Base-by-base conservation (phyloP, 2,329 filamentous ascomycete genomes). In the Penicillium griseofulvum region DNA sequence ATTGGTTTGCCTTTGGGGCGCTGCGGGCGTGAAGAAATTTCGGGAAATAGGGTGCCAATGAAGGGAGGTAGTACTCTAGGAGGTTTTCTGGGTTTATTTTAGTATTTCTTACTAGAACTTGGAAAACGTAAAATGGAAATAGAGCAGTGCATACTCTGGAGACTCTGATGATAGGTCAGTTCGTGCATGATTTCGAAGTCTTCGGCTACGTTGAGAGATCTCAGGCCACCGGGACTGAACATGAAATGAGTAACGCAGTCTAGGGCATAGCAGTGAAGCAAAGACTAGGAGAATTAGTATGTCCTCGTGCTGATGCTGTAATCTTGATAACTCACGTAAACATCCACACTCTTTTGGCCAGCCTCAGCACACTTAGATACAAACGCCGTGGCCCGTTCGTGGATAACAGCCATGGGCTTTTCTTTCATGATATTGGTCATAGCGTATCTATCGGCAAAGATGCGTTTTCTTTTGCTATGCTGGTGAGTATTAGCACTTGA, bases 191-290 rank as follows among this genome's bases (percentile, higher is more conserved):
- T 81, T 14, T 81, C 77, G 58, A 84, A 81, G 52, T 89, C 84
- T n/a, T 78, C 67, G 31, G 73, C 62, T 17, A 78, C 72, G 29
- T 80, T 75, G 2, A 89, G 76, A 9, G 85, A 87, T 56, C 85
- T 77, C 1, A 83, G 82, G 2, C 86, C 86, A 54, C 83, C 78
- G 0, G 86, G 85, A 52, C 87, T 83, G 65, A 89, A 87, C n/a
- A 89, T 77, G 60, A 88, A 85, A 63, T 87, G 83, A 0, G 85
- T 87, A 28, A 85, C 81, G 62, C 86, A 87, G 65, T 89, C 87
- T 50, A 88, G 83, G 0, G 87, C 86, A 66, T 87, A 89, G 26
- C 86, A 81, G 59, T 89, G 87, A 1, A 89, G 74, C 22, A 71
- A 75, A 68, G 63, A 61, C 69, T 74, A 37, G 1, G 11, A 11